Conservation (phyloP, 1,284 basidiomycete genomes). For the Fomitopsis palustris region DNA sequence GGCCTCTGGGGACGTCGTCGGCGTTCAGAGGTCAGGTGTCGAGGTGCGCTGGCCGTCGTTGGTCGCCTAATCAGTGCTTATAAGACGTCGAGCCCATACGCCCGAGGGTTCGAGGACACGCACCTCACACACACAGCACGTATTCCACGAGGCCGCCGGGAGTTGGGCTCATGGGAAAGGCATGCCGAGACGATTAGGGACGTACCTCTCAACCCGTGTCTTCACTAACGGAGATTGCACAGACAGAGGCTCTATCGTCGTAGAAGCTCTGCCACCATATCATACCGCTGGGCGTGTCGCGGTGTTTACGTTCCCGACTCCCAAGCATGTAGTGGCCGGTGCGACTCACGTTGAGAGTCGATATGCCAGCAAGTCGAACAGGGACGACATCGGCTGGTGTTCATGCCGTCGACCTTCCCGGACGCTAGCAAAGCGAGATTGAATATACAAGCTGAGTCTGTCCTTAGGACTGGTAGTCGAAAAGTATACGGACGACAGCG, state of each 20-base stretch:
- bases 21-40: not conserved
- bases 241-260: not conserved
- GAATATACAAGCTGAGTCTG: no score
- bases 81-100: not conserved
- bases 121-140: not conserved
- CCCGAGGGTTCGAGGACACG: not conserved
- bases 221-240: not conserved
- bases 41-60: not conserved
- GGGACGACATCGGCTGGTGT: no score
- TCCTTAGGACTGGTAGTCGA: no score
- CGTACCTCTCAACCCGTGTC: not conserved
- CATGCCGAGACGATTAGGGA: not conserved
- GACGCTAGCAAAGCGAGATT: no score
- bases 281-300: no score
- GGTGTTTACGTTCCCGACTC: no score
- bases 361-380: no score
- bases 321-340: no score
- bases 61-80: not conserved
- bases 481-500: no score
- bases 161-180: not conserved
- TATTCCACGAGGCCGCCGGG: not conserved
- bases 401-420: no score
- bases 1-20: not conserved
- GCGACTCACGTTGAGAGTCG: no score
- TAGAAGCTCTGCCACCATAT: no score